Conservation (phyloP, 169 alveolate species). For the Neospora caninum region DNA sequence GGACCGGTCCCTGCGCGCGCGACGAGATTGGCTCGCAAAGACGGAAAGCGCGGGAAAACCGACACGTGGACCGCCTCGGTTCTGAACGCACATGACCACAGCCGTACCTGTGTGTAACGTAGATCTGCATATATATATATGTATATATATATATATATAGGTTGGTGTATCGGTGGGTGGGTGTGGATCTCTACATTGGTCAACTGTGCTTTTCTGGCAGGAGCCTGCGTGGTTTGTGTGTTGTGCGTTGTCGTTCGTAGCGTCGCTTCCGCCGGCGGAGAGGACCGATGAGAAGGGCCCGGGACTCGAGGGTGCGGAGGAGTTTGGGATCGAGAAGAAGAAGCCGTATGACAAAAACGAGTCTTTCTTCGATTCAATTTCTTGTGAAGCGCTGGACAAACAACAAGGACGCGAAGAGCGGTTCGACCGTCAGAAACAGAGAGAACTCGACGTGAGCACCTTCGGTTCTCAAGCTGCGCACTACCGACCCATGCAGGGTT, state of each 20-base stretch:
- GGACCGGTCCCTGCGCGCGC: no score
- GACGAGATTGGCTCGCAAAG: no score
- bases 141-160: no score
- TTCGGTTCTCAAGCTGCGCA: conserved; percentile 58
- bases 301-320: neutral
- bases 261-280: conserved; percentile 31
- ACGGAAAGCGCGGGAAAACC: no score
- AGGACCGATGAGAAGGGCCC: neutral
- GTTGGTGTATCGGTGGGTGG: no score
- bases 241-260: neutral
- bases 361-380: conserved; percentile 63
- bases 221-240: no score
- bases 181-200: no score
- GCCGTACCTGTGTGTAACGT: no score
- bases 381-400: conserved; percentile 67
- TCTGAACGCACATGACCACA: no score
- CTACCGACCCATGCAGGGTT: conserved; percentile 35
- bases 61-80: no score
- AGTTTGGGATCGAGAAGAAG: neutral
- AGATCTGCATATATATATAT: no score
- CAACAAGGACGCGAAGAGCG: conserved; percentile 44
- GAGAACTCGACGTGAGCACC: conserved; percentile 49
- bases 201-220: no score
- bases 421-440: conserved; percentile 33
- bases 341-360: conserved; percentile 61